Evolutionary conservation across 495 filamentous ascomycete species (phyloP), one percentile per base, ranked within the genome.

Genomic region (Aspergillus affinis): DNA sequence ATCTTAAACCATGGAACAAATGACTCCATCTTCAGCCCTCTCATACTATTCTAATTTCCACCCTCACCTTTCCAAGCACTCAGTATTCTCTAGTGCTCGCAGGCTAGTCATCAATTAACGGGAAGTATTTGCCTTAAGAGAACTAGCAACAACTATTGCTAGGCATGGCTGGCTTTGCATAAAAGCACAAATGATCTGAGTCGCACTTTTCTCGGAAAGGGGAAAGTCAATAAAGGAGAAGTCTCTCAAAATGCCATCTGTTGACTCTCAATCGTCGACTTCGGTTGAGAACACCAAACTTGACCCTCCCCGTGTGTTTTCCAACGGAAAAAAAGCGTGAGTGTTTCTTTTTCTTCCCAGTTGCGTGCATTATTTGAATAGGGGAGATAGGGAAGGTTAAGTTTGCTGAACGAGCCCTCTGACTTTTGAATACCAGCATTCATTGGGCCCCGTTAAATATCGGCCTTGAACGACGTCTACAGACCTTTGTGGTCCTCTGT

Each of bases 401-500:
- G 45, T 20, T 27, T 58, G 32, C 8, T 53, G 26, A 13, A 17
- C 17, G 20, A 6, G 13, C 17, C 48, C 8, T 51, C 60, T 65
- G 58, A 61, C 48, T 45, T 30, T 32, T 4, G 7, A 7, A 51
- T 26, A 45, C 44, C 63, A 88, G 86, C 26, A 85, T 97, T 64
- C 85, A 87, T 56, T 97, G 90, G 79, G 94, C 94, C 18, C 94
- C 94, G 18, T 77, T 93, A 60, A 92, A 92, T 66, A 82, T 98
- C 17, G 93, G 95, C 3, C 75, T 96, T 18, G 85, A 90, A 72
- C 84, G 94, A 23, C 87, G 95, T 36, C 77, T 97, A 12, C 94
- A 98, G 73, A 98, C 93, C 0, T 72, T 91, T 20, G 81, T 92
- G 18, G 91, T 98, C 18, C 81, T 98, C 41, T 81, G 86, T 56